Evolutionary conservation across 2,329 filamentous ascomycete genomes (phyloP), one percentile per base, ranked within the genome.

Genomic region (Ilyonectria sp.): DNA sequence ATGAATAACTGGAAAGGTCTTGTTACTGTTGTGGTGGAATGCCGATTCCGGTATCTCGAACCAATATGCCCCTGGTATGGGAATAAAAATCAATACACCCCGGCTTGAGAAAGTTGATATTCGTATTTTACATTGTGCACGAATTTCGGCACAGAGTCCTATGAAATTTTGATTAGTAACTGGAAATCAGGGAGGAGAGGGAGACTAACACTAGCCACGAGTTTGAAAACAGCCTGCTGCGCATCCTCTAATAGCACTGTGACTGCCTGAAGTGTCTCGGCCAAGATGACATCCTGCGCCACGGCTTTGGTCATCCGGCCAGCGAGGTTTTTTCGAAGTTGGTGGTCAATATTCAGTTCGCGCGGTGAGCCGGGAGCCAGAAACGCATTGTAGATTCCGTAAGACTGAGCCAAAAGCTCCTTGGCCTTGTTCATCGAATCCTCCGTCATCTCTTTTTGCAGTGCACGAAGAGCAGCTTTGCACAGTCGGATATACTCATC

Each of bases 301-400:
- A 98, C 95, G 0, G 95, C 94, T 80, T 96, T 94, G 60, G 95
- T 98, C 95, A 98, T 98, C 58, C 95, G 91, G 23, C 93, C 95
- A 4, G 95, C 95, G 68, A 98, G 86, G 78, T 95, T 96, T 79
- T 96, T 97, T 68, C 95, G 94, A 46, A 98, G 87, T 75, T 94
- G 92, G 79, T 98, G 95, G 78, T 98, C 96, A 76, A 98, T 98
- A 82, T 98, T 98, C 64, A 98, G 89, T 82, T 98, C 95, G 79
- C 95, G 97, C 1, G 95, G 96, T 53, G 95, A 98, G 1, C 95
- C 95, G 4, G 95, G 95, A 0, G 95, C 96, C 71, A 98, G 83
- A 83, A 98, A 98, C 17, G 95, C 95, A 76, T 98, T 98, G 88
- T 98, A 98, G 70, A 97, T 91, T 74, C 93, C 94, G 82, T 98